Base-by-base conservation (phyloP, 768 basidiomycete genomes). In the Leccinum pellstonianum region DNA sequence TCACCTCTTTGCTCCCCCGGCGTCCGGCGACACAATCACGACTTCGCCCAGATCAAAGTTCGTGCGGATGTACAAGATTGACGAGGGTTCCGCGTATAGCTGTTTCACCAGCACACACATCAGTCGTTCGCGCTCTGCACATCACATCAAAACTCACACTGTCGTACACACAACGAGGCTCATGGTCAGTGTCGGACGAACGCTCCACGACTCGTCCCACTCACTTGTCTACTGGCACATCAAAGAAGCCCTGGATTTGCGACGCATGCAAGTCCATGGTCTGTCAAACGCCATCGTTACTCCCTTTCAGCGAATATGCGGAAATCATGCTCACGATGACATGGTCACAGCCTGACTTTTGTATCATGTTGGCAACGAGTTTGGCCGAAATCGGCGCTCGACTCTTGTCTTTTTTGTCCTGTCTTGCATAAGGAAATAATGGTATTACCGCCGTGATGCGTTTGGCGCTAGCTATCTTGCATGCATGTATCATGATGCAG, bases 401-500 rank as follows among this genome's bases (percentile, higher is more conserved):
- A 67, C 94, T 96, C 79, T 98, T 98, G 83, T 99, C 96, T 77
- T 98, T 99, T 76, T 98, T 98, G 80, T 99, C 97, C 76, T 98
- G 97, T 59, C 97, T 81, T 9, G 97, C 87, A 75, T 99, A 99
- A 1, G 97, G 96, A 77, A 94, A 99, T 37, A 97, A 84, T 46
- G 97, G 97, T 59, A 98, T 85, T 63, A 99, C 95, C n/a, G 96
- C 97, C 6, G 97, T 99, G 71, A 99, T 98, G 62, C 97, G 82
- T 76, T 91, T 92, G 51, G 97, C 95, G 64, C 93, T 96, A n/a
- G 97, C 96, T 68, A 98, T 98, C 79, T 95, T 96, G 86, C 96
- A 97, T 10, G 97, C 95, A 72, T 98, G 95, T 69, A 98, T 94
- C 93, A 99, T 96, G 70, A 98, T 98, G 73, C 95, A 93, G 50